Evolutionary conservation across 176 grass and related monocot species (phyloP), one percentile per base, ranked within the genome.

Genomic region (Thinopyrum elongatum): DNA sequence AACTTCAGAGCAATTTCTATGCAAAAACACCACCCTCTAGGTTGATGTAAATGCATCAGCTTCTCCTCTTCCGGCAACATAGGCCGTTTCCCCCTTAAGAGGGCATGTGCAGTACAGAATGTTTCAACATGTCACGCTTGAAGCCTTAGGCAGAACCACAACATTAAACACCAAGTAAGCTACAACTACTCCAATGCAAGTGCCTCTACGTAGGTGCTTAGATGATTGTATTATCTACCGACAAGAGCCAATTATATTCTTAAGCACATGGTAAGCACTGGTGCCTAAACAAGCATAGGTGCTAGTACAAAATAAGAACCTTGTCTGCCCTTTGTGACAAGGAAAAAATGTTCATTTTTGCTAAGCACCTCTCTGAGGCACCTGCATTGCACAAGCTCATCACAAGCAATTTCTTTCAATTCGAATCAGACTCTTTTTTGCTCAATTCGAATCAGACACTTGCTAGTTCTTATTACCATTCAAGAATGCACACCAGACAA

Each of bases 41-140:
- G 19, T 0, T 64, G 11, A 61, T 25, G 6, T 49, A 53, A 31
- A 39, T 47, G 75, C 82, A 33, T 19, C 23, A 23, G 16, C 58
- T 70, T 86, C 12, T 65, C 38, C 57, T 70, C 8, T 72, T 65
- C 58, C 79, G 21, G 36, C 3, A 87, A 53, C 51, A 78, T 57
- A 8, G 35, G 36, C 23, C 11, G 25, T 71, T 49, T 47, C 77
- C 33, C 14, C 26, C 35, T 36, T 36, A 79, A 30, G 9, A 74
- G 71, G 41, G 41, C 1, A 51, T 76, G 44, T 53, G 10, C 44
- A 51, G 26, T 30, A 44, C 4, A 51, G 46, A 51, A 76, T 51
- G 4, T 55, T 76, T 76, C 70, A 44, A 4, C 12, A 27, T 46
- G 38, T 23, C 19, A n/a, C 2, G 13, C 70, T 74, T 74, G n/a